Percentiles rank a stretch among this genome's conserved stretches.
Evolutionary conservation across 2,329 filamentous ascomycete genomes (phyloP).

Genomic region (Pseudonectria foliicola): DNA sequence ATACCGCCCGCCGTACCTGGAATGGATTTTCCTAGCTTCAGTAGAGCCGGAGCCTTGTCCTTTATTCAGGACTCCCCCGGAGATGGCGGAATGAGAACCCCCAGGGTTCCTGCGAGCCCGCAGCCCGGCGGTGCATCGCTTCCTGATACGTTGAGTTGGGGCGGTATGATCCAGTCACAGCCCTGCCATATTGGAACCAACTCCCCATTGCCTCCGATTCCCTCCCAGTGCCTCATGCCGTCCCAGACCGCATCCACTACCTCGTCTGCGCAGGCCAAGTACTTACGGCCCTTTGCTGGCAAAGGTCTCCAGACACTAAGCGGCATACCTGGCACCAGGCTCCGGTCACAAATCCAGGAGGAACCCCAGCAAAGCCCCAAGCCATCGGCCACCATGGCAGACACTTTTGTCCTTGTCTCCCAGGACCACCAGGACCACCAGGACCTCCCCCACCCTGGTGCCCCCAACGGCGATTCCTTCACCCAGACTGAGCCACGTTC

Average conservation of each 20-base stretch:
- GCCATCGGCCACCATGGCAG: constrained; percentile 8
- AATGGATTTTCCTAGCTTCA: constrained; percentile 36
- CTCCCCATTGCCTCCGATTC: constrained; percentile 36
- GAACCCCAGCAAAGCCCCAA: constrained; percentile 14
- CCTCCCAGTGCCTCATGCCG: constrained; percentile 42
- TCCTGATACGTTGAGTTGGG: constrained; percentile 51
- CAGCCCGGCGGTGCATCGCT: constrained; percentile 34
- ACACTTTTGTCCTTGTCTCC: constrained; percentile 19
- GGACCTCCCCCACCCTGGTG: constrained; percentile 12
- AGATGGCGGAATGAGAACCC: constrained; percentile 14
- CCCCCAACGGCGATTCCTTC: constrained; percentile 3
- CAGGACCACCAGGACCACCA: constrained; percentile 10
- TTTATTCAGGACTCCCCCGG: constrained; percentile 28
- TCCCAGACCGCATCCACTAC: constrained; percentile 48
- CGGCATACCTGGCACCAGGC: constrained; percentile 23
- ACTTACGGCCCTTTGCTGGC: constrained; percentile 48
- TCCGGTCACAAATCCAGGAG: constrained; percentile 26
- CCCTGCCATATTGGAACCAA: constrained; percentile 15
- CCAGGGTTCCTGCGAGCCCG: constrained; percentile 20
- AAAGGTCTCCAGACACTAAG: constrained; percentile 48
- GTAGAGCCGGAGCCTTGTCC: constrained; percentile 24
- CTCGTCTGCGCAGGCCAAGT: constrained; percentile 42
- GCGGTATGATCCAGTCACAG: constrained; percentile 34
- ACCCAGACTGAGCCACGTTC: constrained; percentile 24
- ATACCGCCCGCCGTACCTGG: constrained; percentile 29